Evolutionary conservation across 1,284 basidiomycete genomes (phyloP).

Genomic region (Xerocomus nothofagi): DNA sequence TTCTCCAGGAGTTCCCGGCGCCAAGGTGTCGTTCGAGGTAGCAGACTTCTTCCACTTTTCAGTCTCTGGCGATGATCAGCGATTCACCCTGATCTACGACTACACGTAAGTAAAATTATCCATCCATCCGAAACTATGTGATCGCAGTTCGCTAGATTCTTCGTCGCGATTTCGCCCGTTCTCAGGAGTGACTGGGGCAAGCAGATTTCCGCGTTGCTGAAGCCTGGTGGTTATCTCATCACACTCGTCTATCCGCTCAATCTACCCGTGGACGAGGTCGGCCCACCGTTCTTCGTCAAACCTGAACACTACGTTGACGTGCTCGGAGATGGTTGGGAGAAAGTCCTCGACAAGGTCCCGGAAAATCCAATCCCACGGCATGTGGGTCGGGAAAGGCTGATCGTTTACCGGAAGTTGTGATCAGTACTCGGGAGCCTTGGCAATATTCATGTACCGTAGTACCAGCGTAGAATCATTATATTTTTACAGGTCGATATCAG

Average conservation of each 20-base stretch:
- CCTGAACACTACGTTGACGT: constrained; percentile 58
- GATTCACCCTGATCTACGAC: constrained; percentile 21
- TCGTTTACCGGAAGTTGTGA: constrained; percentile 14
- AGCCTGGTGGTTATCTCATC: constrained; percentile 61
- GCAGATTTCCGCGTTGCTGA: constrained; percentile 57
- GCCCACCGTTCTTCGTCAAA: constrained; percentile 64
- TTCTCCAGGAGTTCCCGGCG: background rate
- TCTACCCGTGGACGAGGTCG: constrained; percentile 47
- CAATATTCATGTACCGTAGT: background rate
- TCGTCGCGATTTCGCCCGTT: constrained; percentile 43
- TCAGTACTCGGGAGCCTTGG: background rate
- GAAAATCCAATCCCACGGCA: constrained; percentile 41
- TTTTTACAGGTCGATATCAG: too few species aligned
- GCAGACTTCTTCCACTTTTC: constrained; percentile 24
- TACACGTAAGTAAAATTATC: constrained; percentile 8
- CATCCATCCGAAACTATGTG: background rate
- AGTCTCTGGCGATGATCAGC: constrained; percentile 10
- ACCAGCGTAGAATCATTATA: too few species aligned
- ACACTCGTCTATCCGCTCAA: constrained; percentile 56
- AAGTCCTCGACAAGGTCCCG: constrained; percentile 54
- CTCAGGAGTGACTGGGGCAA: constrained; percentile 56
- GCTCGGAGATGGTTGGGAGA: constrained; percentile 54
- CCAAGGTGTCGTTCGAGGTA: constrained; percentile 20
- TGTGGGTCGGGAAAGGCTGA: constrained; percentile 20
- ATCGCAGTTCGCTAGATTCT: constrained; percentile 15